Evolutionary conservation across 306 rosid species (phyloP), one percentile per base, ranked within the genome.

Genomic region (Cotoneaster glaucophyllus): DNA sequence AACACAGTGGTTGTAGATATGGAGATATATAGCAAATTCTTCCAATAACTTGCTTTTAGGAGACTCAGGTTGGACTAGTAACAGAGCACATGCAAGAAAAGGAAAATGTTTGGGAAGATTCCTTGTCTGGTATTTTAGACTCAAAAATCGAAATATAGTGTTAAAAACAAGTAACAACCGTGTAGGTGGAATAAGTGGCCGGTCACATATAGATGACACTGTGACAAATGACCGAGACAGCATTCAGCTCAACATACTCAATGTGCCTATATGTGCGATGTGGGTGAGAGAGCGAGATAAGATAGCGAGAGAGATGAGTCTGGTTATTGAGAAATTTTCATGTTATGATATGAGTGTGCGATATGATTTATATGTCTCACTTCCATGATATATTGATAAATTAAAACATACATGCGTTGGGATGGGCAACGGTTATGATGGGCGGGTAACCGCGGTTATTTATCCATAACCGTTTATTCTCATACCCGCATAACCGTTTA

Each of bases 191-290:
- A 39, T 4, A 48, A 64, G 79, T 68, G 64, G 72, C 53, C 26
- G 67, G 72, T 65, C 79, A 67, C 32, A 37, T 57, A 67, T 24
- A 66, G 52, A 66, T 76, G 79, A 37, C 43, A 37, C 44, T 62
- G 41, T 76, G 79, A 39, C 48, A 67, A 18, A 76, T 54, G 74
- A 67, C 74, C 67, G 26, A 67, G 79, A 67, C 74, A 67, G 79
- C 79, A 62, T 44, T 43, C 12, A 39, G 41, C 68, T 64, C 43
- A 22, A 73, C 17, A 57, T 59, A 25, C 24, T 4, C 41, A 41
- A 73, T 59, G 69, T 73, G 69, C 58, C 14, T 59, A 21, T 43
- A 41, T 25, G 72, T 75, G 79, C 53, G 64, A 53, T 75, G 53
- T 24, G 26, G 8, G 22, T 18, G 77, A 41, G 44, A 4, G 73